Conservation (phyloP, 208 protist genomes). For the Wallacemonas sp. region DNA sequence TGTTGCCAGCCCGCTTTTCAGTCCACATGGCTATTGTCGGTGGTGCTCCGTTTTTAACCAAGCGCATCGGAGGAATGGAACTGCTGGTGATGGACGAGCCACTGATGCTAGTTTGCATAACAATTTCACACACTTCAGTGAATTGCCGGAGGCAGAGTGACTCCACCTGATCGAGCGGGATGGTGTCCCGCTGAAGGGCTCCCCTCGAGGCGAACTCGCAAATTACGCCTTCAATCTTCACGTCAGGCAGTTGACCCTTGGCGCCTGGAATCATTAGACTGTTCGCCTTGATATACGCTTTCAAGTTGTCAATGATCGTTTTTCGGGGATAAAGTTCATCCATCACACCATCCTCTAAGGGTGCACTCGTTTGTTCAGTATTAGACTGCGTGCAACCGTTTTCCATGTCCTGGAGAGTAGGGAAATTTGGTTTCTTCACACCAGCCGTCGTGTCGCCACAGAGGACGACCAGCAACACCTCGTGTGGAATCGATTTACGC, state of each 20-base stretch:
- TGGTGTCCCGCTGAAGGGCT: constrained; percentile 10
- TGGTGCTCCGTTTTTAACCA: constrained; percentile 40
- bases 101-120: constrained; percentile 43
- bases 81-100: constrained; percentile 28
- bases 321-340: constrained; percentile 45
- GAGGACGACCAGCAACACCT: constrained; percentile 12
- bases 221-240: constrained; percentile 42
- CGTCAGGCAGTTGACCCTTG: constrained; percentile 33
- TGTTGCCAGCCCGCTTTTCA: constrained; percentile 49
- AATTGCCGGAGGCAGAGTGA: constrained; percentile 39
- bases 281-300: constrained; percentile 45
- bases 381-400: neutral
- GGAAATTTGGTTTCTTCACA: constrained; percentile 8
- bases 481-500: constrained; percentile 10
- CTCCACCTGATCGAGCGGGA: constrained; percentile 41
- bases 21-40: constrained; percentile 47
- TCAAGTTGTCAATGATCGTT: constrained; percentile 43
- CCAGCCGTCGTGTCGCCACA: constrained; percentile 1
- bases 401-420: constrained; percentile 13
- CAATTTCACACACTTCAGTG: constrained; percentile 49
- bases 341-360: constrained; percentile 14
- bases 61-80: constrained; percentile 24
- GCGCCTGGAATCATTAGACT: constrained; percentile 22
- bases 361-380: constrained; percentile 10
- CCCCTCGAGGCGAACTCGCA: constrained; percentile 22